Evolutionary conservation across 1,139 yeast species (phyloP).

Genomic region (Arxiozyma bovina): DNA sequence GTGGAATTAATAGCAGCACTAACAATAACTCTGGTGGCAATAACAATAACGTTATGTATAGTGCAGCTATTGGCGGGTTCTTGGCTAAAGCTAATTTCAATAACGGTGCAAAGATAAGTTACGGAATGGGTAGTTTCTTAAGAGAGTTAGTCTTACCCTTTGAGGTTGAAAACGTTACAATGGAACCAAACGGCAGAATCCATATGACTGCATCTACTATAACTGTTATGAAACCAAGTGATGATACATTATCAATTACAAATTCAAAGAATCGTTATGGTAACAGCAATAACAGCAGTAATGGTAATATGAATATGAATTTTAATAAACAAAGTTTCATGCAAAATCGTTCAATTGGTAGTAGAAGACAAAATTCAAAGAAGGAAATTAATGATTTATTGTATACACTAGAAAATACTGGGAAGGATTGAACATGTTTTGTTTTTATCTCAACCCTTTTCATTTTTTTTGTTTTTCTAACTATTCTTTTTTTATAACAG

Average conservation of each 20-base stretch:
- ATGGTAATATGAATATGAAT: not conserved
- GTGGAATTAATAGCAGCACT: slow-evolving; percentile 2
- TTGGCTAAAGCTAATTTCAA: slow-evolving; percentile 35
- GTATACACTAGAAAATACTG: slow-evolving; percentile 8
- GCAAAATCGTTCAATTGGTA: not conserved
- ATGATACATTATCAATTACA: not conserved
- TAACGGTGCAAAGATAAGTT: slow-evolving; percentile 20
- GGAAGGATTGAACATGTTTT: slow-evolving; percentile 2
- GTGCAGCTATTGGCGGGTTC: slow-evolving; percentile 73
- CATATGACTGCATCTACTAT: slow-evolving; percentile 21
- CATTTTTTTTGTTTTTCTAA: not conserved
- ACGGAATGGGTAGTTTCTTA: slow-evolving; percentile 26
- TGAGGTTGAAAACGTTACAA: slow-evolving; percentile 21
- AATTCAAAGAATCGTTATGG: slow-evolving; percentile 1
- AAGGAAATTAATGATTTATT: slow-evolving; percentile 10
- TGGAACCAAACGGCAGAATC: slow-evolving; percentile 24
- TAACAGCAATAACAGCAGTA: not conserved
- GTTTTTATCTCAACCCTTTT: not conserved
- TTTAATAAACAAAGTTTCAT: not conserved
- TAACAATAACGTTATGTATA: slow-evolving; percentile 30
- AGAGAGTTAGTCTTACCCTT: slow-evolving; percentile 26
- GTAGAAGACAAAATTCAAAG: slow-evolving; percentile 2
- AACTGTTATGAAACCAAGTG: slow-evolving; percentile 1
- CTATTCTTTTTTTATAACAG: not conserved
- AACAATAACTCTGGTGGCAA: not conserved